Evolutionary conservation across 78 protist genomes (phyloP).

Genomic region (Cavenderia fasciculata): DNA sequence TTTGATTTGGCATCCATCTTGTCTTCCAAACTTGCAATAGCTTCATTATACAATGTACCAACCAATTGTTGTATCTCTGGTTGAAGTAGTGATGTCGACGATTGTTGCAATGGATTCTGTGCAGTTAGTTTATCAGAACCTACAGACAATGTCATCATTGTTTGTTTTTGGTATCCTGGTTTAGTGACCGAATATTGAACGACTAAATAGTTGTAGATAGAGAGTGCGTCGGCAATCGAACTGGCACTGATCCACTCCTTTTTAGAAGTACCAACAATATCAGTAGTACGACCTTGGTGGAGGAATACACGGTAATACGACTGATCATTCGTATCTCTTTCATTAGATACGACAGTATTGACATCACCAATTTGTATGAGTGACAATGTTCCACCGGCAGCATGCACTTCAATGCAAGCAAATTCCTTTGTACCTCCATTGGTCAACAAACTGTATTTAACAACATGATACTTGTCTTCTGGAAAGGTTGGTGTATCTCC

Average conservation of each 20-base stretch:
- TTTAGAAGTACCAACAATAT: neutral
- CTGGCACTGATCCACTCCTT: constrained; percentile 38
- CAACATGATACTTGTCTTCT: constrained; percentile 39
- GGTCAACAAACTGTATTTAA: constrained; percentile 27
- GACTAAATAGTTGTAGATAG: constrained; percentile 19
- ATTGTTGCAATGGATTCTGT: neutral
- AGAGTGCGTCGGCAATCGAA: constrained; percentile 3
- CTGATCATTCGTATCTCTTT: neutral
- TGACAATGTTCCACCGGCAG: constrained; percentile 13
- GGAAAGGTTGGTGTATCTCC: constrained; percentile 27
- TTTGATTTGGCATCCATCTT: too few relatives aligned
- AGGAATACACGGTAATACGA: neutral
- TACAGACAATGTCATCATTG: neutral
- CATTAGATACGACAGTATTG: neutral
- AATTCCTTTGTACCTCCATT: neutral
- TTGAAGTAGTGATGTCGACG: neutral
- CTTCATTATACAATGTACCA: constrained; percentile 14
- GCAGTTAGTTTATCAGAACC: constrained; percentile 29
- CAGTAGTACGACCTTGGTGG: neutral
- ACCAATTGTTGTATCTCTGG: neutral
- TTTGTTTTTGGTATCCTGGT: neutral
- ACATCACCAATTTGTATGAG: neutral
- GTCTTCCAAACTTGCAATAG: neutral
- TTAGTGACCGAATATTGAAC: neutral
- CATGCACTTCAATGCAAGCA: constrained; percentile 49